phyloP scores from a whole-genome alignment of 2,329 filamentous ascomycete genomes.

The Neonectria magnoliae region DNA sequence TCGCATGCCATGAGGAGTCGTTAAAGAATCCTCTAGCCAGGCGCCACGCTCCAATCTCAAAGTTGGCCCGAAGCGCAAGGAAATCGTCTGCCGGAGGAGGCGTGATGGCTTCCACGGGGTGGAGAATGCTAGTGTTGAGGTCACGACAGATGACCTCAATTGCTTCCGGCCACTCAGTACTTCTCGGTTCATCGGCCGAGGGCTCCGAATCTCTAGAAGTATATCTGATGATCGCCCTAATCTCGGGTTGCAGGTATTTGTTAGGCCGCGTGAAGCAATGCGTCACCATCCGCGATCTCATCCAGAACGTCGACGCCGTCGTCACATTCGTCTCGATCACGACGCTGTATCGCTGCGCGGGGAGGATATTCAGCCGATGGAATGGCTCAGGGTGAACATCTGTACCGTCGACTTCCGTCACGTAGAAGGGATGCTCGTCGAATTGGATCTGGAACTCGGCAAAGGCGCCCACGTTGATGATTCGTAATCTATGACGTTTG shows the following conservation, averaged over 20 bases:
- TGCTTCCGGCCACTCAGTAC: conserved; percentile 60
- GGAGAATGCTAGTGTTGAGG: conserved; percentile 60
- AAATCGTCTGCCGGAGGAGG: conserved; percentile 52
- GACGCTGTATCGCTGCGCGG: conserved; percentile 77
- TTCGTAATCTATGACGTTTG: conserved; percentile 70
- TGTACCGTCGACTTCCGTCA: conserved; percentile 78
- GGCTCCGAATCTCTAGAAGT: neutral
- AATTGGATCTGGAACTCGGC: conserved; percentile 77
- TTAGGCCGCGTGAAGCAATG: conserved; percentile 52
- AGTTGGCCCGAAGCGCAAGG: conserved; percentile 61
- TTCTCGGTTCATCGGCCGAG: conserved; percentile 42
- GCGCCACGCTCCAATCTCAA: conserved; percentile 64
- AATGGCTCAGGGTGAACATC: conserved; percentile 69
- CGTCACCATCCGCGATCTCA: conserved; percentile 63
- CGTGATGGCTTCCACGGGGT: conserved; percentile 49
- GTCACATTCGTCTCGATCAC: conserved; percentile 70
- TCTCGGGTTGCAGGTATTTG: conserved; percentile 43
- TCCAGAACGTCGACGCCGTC: conserved; percentile 66
- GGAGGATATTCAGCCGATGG: conserved; percentile 71
- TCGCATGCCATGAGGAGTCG: conserved; percentile 57
- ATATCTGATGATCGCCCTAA: conserved; percentile 47
- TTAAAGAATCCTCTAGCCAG: conserved; percentile 66
- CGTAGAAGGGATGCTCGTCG: conserved; percentile 70
- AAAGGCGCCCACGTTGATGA: conserved; percentile 77
- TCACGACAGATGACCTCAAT: conserved; percentile 62